A percentile compares a stretch with the other conserved stretches of the same genome.
These are phyloP conservation scores for Theobroma grandiflorum DNA, from an alignment of 441 rosid genomes.

Conservation along the genomic window DNA sequence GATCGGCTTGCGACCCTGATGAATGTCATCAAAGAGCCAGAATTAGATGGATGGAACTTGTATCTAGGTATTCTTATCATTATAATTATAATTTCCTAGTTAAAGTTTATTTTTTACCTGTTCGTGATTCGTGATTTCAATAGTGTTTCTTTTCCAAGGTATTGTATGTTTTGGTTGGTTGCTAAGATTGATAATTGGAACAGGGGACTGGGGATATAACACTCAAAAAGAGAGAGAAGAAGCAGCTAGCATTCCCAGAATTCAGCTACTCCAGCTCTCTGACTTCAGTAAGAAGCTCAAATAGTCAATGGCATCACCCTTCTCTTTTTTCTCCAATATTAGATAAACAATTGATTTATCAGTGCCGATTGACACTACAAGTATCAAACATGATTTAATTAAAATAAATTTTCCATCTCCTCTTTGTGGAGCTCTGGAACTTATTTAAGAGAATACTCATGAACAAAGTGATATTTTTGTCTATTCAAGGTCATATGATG, in stretches of 20 bases:
- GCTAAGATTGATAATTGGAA: constrained; percentile 31
- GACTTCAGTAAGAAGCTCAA: constrained; percentile 87
- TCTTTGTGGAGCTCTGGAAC: not conserved
- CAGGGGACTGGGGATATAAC: constrained; percentile 96
- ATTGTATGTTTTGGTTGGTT: not conserved
- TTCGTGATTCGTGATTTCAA: not conserved
- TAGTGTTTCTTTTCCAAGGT: not conserved
- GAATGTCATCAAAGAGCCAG: constrained; percentile 89
- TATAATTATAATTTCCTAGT: not conserved
- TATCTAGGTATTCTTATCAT: constrained; percentile 59
- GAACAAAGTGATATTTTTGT: too few species aligned
- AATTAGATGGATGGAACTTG: constrained; percentile 85
- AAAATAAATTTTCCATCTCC: not conserved
- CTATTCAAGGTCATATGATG: not conserved
- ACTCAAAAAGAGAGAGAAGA: constrained; percentile 85
- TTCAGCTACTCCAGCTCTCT: constrained; percentile 76
- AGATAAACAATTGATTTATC: not conserved
- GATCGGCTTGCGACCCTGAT: constrained; percentile 89
- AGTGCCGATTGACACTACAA: not conserved
- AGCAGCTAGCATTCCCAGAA: constrained; percentile 73
- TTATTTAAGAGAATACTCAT: not conserved
- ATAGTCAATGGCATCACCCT: constrained; percentile 35
- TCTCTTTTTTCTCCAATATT: not conserved
- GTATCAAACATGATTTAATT: not conserved
- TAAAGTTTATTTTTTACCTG: too few species aligned